Evolutionary conservation across 768 basidiomycete genomes (phyloP), one percentile per base, ranked within the genome.

Genomic region (Lentinus brumalis): DNA sequence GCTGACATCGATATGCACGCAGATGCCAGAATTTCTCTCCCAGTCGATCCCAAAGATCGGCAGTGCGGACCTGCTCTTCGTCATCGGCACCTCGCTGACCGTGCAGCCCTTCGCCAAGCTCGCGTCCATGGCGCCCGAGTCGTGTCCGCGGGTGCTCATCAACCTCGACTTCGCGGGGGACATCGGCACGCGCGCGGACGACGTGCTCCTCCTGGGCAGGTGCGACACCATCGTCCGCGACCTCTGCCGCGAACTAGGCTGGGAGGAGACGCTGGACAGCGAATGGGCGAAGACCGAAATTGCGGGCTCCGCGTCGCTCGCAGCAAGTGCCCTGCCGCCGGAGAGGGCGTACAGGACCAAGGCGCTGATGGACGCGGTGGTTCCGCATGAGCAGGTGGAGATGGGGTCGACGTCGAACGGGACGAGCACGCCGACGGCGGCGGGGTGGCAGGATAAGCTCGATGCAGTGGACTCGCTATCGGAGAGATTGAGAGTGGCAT

Each of bases 101-200:
- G 92, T 95, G 11, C 86, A 89, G 54, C 94, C 93, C 2, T 97
- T 98, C 71, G 94, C 95, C 5, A 84, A 85, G 1, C 84, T 98
- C 26, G 82, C 89, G 10, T 46, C 64, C 5, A 26, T 73, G 57
- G 86, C 89, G 0, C 77, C 79, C 4, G 60, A 75, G 2, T 65
- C 66, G 9, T 92, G 88, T 66, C 93, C 91, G 3, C 88, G 96
- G 1, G 81, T 96, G n/a, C 81, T 98, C 32, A 87, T 98, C 74
- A 97, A 97, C 71, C 79, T 94, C 46, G 94, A 96, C 60, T 73
- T 73, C 2, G 96, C 93, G 1, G 94, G 94, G 0, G 76, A 85
- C 67, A 80, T 91, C 52, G 79, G 86, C 2, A 70, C 68, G 26
- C 74, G 77, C 35, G 66, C 78, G 15, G 80, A 86, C 56, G 90